A percentile compares a stretch with the other conserved stretches of the same genome.
These are phyloP conservation scores for Sporothrix pallida DNA, from an alignment of 2,329 filamentous ascomycete species.

Conservation along the genomic window DNA sequence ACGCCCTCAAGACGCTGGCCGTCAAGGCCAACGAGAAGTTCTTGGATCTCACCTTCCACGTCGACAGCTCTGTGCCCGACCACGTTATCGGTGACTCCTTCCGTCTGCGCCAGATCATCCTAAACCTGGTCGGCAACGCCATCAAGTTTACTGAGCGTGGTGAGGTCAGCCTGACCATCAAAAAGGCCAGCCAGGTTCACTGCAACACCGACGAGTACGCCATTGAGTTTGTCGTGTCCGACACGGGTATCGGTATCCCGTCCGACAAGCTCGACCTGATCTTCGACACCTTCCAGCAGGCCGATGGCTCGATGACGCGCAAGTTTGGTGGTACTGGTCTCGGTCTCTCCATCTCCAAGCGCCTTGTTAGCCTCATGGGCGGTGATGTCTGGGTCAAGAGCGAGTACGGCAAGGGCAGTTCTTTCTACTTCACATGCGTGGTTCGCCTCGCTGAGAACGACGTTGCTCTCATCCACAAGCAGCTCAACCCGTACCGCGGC, in stretches of 20 bases:
- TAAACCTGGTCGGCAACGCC: constrained; percentile 96
- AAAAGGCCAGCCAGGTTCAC: constrained; percentile 67
- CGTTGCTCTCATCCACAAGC: constrained; percentile 76
- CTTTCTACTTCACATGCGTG: constrained; percentile 95
- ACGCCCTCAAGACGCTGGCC: constrained; percentile 93
- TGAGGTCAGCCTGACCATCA: constrained; percentile 93
- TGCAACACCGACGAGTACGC: constrained; percentile 68
- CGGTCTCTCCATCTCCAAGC: constrained; percentile 92
- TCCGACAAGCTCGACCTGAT: constrained; percentile 95
- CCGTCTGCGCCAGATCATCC: constrained; percentile 92
- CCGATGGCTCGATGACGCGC: constrained; percentile 92
- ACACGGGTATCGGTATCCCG: constrained; percentile 96
- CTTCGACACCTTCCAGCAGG: constrained; percentile 98
- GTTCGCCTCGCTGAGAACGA: constrained; percentile 84
- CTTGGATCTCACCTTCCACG: constrained; percentile 88
- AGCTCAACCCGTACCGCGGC: constrained; percentile 86
- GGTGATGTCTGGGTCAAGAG: constrained; percentile 97
- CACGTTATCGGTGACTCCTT: constrained; percentile 97
- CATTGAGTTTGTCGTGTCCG: constrained; percentile 93
- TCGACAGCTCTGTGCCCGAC: constrained; percentile 91
- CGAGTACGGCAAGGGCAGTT: constrained; percentile 86
- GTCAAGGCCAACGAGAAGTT: constrained; percentile 97
- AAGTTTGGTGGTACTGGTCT: constrained; percentile 96
- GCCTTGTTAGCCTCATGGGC: constrained; percentile 93
- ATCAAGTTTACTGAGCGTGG: constrained; percentile 99